Evolutionary conservation across 176 grass and related monocot species (phyloP), one percentile per base, ranked within the genome.

Genomic region (Triticum timopheevii): DNA sequence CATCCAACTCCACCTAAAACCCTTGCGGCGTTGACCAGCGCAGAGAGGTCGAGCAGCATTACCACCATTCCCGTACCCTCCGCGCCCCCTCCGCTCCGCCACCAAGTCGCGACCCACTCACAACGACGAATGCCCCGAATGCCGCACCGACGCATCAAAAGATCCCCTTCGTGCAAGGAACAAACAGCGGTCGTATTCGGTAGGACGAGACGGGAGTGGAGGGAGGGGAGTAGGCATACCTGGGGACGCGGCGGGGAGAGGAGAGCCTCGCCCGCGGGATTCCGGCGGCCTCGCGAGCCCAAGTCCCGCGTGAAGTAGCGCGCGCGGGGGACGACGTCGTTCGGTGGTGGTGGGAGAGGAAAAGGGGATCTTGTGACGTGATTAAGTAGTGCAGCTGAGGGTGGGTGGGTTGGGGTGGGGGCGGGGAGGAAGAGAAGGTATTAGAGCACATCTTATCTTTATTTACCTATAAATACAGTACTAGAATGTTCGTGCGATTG

Each of bases 291-390:
- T 52, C 19, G 36, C 56, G 63, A 69, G 22, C 34, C 80, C 49
- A 74, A 69, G 50, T 45, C 35, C 23, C 74, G 35, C 27, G 62
- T 52, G 63, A 25, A 10, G 62, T 42, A 20, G 78, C 27, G 65
- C 66, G 17, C 30, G 79, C 13, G 0, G 66, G 5, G 7, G 61
- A 44, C 61, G 20, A n/a, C 59, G 66, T 4, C 35, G 45, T 10
- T 22, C 73, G 4, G 31, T 2, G 52, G 24, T 1, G 20, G 44
- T 16, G 67, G 50, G 45, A 23, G 24, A 50, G 69, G 81, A 69
- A 70, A 92, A 80, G 80, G 91, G 86, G 87, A 84, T 89, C 81
- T 90, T 71, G 75, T 86, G 81, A 79, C 62, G 79, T 77, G 78
- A 72, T 88, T 85, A 85, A 84, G 77, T 92, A 88, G 73, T 65